Conservation (phyloP, 2,329 filamentous ascomycete species). For the Monilinia aucupariae region DNA sequence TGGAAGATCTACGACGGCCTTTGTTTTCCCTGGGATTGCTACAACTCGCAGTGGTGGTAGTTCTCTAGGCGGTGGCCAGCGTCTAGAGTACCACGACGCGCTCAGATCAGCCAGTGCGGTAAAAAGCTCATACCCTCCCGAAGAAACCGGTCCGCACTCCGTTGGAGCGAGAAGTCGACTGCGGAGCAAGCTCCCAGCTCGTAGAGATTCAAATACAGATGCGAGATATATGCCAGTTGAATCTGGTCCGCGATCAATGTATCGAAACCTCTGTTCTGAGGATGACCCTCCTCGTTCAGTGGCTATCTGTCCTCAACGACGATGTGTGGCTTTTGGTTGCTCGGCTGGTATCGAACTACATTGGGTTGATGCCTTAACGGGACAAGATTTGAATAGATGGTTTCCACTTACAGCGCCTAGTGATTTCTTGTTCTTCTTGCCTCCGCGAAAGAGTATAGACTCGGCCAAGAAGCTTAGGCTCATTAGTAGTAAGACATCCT, state of each 20-base stretch:
- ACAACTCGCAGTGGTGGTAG: slow-evolving; percentile 15
- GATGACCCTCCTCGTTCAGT: slow-evolving; percentile 61
- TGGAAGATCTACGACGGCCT: slow-evolving; percentile 18
- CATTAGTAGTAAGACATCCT: slow-evolving; percentile 48
- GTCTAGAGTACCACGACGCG: slow-evolving; percentile 23
- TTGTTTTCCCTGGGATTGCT: slow-evolving; percentile 29
- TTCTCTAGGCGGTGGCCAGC: slow-evolving; percentile 16
- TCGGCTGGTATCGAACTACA: slow-evolving; percentile 58
- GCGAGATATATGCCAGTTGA: slow-evolving; percentile 32
- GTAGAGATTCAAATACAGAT: neutral
- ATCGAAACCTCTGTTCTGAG: slow-evolving; percentile 51
- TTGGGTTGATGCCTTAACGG: slow-evolving; percentile 46
- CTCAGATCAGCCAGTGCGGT: slow-evolving; percentile 13
- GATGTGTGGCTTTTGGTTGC: slow-evolving; percentile 61
- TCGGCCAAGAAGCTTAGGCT: slow-evolving; percentile 53
- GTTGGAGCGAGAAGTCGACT: slow-evolving; percentile 12
- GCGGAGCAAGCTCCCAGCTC: slow-evolving; percentile 17
- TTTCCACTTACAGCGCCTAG: slow-evolving; percentile 50
- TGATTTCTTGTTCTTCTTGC: slow-evolving; percentile 56
- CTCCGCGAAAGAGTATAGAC: slow-evolving; percentile 47
- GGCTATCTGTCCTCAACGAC: slow-evolving; percentile 58
- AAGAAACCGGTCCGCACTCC: slow-evolving; percentile 14
- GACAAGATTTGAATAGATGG: slow-evolving; percentile 48
- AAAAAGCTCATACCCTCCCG: slow-evolving; percentile 18
- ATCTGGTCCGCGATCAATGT: slow-evolving; percentile 34